A percentile compares a stretch with the other conserved stretches of the same genome.
Evolutionary conservation across 306 rosid species (phyloP).

Genomic region (Alnus glutinosa): DNA sequence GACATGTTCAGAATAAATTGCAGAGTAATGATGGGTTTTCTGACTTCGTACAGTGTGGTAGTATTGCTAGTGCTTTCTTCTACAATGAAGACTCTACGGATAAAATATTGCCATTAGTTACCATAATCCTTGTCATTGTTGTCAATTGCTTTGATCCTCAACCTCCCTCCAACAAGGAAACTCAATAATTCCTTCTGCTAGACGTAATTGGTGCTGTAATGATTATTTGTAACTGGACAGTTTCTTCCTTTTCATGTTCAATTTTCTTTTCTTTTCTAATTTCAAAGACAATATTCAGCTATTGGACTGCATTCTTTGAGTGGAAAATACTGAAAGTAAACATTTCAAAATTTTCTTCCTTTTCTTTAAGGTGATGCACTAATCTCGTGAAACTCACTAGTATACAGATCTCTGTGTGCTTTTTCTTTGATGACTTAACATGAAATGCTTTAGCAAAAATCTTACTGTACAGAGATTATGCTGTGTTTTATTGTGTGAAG

Average conservation of each 20-base stretch:
- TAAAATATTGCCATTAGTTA: not conserved
- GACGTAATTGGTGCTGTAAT: not conserved
- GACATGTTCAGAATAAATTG: not conserved
- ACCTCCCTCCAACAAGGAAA: not conserved
- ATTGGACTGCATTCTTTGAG: slow-evolving; percentile 1
- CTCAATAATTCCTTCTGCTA: not conserved
- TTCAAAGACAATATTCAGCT: not conserved
- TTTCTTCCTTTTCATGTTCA: not conserved
- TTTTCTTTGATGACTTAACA: not conserved
- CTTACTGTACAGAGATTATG: not conserved
- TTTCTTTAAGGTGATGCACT: not conserved
- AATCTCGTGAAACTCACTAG: not conserved
- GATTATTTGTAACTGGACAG: not conserved
- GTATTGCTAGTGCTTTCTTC: not conserved
- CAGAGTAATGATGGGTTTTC: not conserved
- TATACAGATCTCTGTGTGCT: not conserved
- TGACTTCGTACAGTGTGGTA: not conserved
- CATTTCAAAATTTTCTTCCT: not conserved
- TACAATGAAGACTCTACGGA: not conserved
- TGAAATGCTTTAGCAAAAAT: not conserved
- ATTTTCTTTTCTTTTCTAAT: not conserved
- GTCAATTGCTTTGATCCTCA: not conserved
- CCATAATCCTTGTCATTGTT: not conserved
- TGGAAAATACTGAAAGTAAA: not conserved
- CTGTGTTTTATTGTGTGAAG: not conserved